Percentiles rank a stretch among this genome's conserved stretches.
These are phyloP conservation scores for Trematosphaeria pertusa DNA, from an alignment of 2,329 filamentous ascomycete species.

Conservation along the genomic window DNA sequence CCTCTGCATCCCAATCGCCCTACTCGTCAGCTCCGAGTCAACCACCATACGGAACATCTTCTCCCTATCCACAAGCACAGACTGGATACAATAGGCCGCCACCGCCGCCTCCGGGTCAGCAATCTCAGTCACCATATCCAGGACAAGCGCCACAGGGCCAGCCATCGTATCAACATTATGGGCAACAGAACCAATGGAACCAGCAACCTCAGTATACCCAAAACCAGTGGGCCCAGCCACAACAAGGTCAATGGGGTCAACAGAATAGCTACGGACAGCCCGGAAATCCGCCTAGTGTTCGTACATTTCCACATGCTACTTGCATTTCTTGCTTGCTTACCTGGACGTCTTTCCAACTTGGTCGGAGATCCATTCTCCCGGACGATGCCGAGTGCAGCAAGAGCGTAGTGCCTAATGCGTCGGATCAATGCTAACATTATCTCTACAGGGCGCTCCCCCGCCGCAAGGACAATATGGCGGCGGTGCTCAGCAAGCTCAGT, in stretches of 20 bases:
- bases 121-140: conserved; percentile 24
- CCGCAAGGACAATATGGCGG: conserved; percentile 45
- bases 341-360: not conserved
- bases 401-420: not conserved
- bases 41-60: conserved; percentile 45
- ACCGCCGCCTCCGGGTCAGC: conserved; percentile 38
- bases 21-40: conserved; percentile 53
- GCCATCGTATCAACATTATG: conserved; percentile 29
- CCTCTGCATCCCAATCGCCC: conserved; percentile 46
- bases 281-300: conserved; percentile 34
- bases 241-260: conserved; percentile 31
- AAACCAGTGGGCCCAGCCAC: no score
- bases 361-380: conserved; percentile 4
- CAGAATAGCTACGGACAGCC: no score
- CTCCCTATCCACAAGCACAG: conserved; percentile 47
- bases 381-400: conserved; percentile 25
- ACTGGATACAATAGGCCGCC: conserved; percentile 43
- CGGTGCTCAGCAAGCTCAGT: conserved; percentile 41
- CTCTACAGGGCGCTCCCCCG: conserved; percentile 31
- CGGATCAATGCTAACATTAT: conserved; percentile 15
- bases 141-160: conserved; percentile 27
- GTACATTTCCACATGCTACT: conserved; percentile 13
- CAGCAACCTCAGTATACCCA: conserved; percentile 25
- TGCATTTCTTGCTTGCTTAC: not conserved
- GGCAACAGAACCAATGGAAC: conserved; percentile 26